Conservation (phyloP, 225 moss, liverwort and hornwort species). For the Asterella californica region DNA sequence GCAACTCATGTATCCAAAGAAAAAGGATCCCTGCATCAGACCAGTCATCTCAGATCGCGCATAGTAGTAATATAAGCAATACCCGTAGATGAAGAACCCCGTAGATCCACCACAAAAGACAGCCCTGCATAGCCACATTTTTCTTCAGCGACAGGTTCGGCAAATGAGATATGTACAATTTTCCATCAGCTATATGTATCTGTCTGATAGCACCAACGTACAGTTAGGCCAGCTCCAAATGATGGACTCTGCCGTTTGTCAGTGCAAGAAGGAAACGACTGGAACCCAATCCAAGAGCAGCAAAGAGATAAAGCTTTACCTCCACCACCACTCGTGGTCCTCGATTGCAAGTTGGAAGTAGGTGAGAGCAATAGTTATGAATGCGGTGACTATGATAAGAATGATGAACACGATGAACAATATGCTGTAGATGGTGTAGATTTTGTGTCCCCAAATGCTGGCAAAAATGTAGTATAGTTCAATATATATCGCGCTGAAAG, state of each 20-base stretch:
- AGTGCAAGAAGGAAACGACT: neutral
- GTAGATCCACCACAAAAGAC: slow-evolving; percentile 93
- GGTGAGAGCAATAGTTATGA: slow-evolving; percentile 87
- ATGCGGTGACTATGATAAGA: slow-evolving; percentile 84
- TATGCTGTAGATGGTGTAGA: slow-evolving; percentile 95
- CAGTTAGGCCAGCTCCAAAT: neutral
- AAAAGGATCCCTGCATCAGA: slow-evolving; percentile 86
- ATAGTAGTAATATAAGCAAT: slow-evolving; percentile 85
- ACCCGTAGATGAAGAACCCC: slow-evolving; percentile 79
- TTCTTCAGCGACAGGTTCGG: neutral
- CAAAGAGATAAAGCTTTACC: slow-evolving; percentile 35
- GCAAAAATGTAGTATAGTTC: slow-evolving; percentile 96
- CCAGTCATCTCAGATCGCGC: slow-evolving; percentile 81
- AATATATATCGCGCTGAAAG: slow-evolving; percentile 97
- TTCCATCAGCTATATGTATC: too few relatives aligned
- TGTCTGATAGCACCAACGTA: neutral
- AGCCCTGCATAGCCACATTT: slow-evolving; percentile 49
- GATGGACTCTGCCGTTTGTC: neutral
- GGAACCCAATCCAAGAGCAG: neutral
- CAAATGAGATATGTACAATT: too few relatives aligned
- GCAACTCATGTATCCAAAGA: slow-evolving; percentile 96
- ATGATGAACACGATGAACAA: slow-evolving; percentile 94
- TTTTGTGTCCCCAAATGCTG: slow-evolving; percentile 95
- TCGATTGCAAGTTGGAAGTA: slow-evolving; percentile 93
- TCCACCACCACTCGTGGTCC: slow-evolving; percentile 99